A percentile compares a stretch with the other conserved stretches of the same genome.
Evolutionary conservation across 139 green algal species (phyloP).

Genomic region (Chlorella sorokiniana): DNA sequence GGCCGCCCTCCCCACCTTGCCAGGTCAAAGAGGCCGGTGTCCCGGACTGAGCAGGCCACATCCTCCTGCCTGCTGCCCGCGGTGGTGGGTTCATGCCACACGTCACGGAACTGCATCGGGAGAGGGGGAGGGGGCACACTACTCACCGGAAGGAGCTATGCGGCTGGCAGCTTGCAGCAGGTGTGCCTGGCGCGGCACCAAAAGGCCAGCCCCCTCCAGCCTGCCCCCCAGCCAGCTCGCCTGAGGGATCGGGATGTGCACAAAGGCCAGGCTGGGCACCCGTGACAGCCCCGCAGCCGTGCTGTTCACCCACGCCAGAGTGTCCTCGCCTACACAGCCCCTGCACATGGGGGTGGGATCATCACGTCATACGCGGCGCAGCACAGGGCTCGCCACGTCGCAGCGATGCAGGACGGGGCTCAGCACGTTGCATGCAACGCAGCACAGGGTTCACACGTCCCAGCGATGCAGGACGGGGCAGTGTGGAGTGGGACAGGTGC

Average conservation of each 20-base stretch:
- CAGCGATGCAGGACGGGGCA: too few species aligned
- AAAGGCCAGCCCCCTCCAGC: background rate
- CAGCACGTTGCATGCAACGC: too few species aligned
- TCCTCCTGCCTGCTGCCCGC: conserved; percentile 38
- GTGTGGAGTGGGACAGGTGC: too few species aligned
- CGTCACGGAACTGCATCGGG: conserved; percentile 19
- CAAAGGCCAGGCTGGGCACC: conserved; percentile 46
- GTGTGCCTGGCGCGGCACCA: background rate
- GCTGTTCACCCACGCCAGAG: conserved; percentile 34
- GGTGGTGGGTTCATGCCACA: conserved; percentile 11
- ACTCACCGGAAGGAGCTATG: background rate
- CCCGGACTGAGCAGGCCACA: conserved; percentile 33
- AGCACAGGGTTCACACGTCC: too few species aligned
- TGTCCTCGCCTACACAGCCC: conserved; percentile 45
- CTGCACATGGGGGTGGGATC: conserved; percentile 9
- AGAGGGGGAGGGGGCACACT: too few species aligned
- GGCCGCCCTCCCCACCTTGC: background rate
- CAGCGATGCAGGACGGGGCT: too few species aligned
- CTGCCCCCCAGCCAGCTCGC: background rate
- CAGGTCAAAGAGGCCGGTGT: conserved; percentile 37
- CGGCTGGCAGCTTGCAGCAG: too few species aligned
- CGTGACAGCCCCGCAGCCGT: background rate
- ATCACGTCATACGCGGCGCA: background rate
- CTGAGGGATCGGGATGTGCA: conserved; percentile 54
- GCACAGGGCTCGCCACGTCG: too few species aligned